Percentiles rank a stretch among this genome's conserved stretches.
These are phyloP conservation scores for Cordyceps sp. DNA, from an alignment of 2,329 filamentous ascomycete genomes.

Conservation along the genomic window DNA sequence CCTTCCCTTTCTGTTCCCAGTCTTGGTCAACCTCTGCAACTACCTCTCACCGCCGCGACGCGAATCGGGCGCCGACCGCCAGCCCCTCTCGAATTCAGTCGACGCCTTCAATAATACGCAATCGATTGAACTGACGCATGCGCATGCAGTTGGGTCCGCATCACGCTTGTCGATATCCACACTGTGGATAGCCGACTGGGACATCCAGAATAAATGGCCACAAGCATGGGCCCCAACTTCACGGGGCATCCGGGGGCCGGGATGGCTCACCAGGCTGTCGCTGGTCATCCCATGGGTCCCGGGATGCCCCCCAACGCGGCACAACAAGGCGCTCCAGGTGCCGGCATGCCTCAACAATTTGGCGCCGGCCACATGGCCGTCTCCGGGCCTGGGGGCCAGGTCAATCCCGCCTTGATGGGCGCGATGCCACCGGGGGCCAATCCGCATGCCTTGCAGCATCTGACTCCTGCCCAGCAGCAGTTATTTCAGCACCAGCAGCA, in stretches of 20 bases:
- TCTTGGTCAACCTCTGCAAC: no score
- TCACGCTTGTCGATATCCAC: constrained; percentile 40
- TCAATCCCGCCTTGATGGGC: constrained; percentile 61
- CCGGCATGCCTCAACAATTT: constrained; percentile 50
- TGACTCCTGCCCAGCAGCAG: constrained; percentile 44
- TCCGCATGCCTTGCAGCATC: constrained; percentile 54
- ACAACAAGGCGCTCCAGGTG: constrained; percentile 50
- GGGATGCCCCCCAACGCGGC: constrained; percentile 52
- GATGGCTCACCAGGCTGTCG: constrained; percentile 57
- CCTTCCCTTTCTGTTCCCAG: no score
- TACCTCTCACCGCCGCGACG: no score
- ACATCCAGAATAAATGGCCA: constrained; percentile 45
- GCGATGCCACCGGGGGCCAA: constrained; percentile 55
- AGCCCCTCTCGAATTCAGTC: no score
- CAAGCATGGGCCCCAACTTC: constrained; percentile 45
- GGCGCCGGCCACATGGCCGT: constrained; percentile 48
- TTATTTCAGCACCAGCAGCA: constrained; percentile 37
- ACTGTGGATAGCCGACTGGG: constrained; percentile 35
- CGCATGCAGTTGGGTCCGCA: constrained; percentile 30
- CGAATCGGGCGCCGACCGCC: no score
- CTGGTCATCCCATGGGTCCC: constrained; percentile 45
- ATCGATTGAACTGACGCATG: constrained; percentile 11
- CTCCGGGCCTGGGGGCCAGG: constrained; percentile 54
- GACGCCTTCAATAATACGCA: no score
- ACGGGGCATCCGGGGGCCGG: constrained; percentile 50